A percentile compares a stretch with the other conserved stretches of the same genome.
Evolutionary conservation across 176 grass and related monocot genomes (phyloP).

Genomic region (Puccinellia tenuiflora): DNA sequence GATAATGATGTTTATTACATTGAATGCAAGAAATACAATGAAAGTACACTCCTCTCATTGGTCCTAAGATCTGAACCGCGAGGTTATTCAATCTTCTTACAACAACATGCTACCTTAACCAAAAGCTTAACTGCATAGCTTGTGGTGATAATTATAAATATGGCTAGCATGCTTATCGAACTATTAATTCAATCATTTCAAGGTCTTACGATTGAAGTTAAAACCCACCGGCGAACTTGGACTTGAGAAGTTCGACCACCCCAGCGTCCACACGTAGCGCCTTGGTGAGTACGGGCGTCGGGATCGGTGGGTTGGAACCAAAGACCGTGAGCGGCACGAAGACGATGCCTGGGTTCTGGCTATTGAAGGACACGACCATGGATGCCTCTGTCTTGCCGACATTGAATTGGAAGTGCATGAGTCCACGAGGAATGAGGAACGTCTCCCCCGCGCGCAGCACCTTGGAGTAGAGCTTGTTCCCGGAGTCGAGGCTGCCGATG

Average conservation of each 20-base stretch:
- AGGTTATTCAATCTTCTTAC: too few relatives aligned
- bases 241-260: constrained; percentile 42
- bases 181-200: not conserved
- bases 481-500: constrained; percentile 29
- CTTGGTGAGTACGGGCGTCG: not conserved
- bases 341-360: constrained; percentile 43
- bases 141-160: too few relatives aligned
- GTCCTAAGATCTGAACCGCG: too few relatives aligned
- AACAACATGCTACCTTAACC: too few relatives aligned
- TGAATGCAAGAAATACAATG: too few relatives aligned
- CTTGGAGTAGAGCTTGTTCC: constrained; percentile 39
- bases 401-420: constrained; percentile 27
- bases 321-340: constrained; percentile 41
- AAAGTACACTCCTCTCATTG: too few relatives aligned
- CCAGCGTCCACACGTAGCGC: constrained; percentile 25
- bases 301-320: constrained; percentile 47
- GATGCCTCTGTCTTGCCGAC: constrained; percentile 31
- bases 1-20: too few relatives aligned
- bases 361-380: constrained; percentile 57
- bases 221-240: constrained; percentile 37
- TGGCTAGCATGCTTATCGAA: not conserved
- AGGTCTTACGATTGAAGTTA: not conserved
- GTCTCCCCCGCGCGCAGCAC: constrained; percentile 43
- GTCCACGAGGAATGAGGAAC: constrained; percentile 53
- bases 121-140: not conserved